Conservation (phyloP, 768 basidiomycete species). For the Candolleomyces eurysporus region DNA sequence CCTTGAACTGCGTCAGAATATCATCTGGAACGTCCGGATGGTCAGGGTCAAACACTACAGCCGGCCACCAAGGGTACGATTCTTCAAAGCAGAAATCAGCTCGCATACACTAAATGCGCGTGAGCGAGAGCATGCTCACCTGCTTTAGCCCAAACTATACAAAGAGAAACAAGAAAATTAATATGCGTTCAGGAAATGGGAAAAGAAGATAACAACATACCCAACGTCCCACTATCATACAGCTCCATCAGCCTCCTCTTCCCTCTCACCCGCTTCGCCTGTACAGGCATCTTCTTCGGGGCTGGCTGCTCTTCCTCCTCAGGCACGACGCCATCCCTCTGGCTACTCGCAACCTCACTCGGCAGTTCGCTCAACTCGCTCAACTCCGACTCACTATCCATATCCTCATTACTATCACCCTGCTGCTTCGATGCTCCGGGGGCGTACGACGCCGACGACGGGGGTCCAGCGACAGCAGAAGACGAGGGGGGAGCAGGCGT, state of each 20-base stretch:
- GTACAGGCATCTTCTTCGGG: slow-evolving; percentile 9
- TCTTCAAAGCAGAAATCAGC: slow-evolving; percentile 35
- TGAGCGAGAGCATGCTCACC: slow-evolving; percentile 35
- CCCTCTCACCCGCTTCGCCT: slow-evolving; percentile 12
- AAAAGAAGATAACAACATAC: slow-evolving; percentile 36
- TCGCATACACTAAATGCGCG: background rate
- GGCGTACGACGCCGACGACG: background rate
- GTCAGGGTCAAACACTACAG: slow-evolving; percentile 66
- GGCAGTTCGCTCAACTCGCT: slow-evolving; percentile 46
- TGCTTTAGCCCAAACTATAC: slow-evolving; percentile 81
- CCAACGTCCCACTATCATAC: slow-evolving; percentile 53
- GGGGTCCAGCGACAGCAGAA: background rate
- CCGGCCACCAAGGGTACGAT: slow-evolving; percentile 88
- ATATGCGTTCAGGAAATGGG: background rate
- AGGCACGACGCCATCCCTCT: background rate
- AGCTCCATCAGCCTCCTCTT: slow-evolving; percentile 9
- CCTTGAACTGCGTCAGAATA: slow-evolving; percentile 26
- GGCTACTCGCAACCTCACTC: slow-evolving; percentile 14
- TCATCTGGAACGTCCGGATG: slow-evolving; percentile 54
- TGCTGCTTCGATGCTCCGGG: background rate
- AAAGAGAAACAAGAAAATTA: slow-evolving; percentile 2
- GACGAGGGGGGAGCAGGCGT: background rate
- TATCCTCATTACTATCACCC: background rate
- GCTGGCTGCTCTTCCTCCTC: slow-evolving; percentile 10
- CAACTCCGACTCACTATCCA: slow-evolving; percentile 36